Conservation (phyloP, 768 basidiomycete genomes). For the Coprinellus micaceus region DNA sequence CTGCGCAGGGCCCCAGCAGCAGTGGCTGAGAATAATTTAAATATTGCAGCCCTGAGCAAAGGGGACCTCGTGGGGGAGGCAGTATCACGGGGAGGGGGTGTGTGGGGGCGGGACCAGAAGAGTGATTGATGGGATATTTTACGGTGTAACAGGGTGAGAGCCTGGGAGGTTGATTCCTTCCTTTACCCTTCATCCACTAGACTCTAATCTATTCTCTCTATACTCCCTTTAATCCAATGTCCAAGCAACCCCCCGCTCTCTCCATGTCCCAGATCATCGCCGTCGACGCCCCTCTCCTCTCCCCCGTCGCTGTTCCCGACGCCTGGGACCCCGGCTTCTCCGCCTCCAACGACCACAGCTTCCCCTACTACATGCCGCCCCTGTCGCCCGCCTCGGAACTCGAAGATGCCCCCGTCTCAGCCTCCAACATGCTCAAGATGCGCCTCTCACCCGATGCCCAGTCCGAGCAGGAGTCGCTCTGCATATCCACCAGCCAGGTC, state of each 20-base stretch:
- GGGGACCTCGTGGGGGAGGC: too few species aligned
- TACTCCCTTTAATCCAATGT: constrained; percentile 21
- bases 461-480: constrained; percentile 45
- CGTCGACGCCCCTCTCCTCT: constrained; percentile 55
- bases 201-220: constrained; percentile 10
- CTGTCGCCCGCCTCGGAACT: constrained; percentile 47
- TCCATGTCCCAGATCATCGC: constrained; percentile 59
- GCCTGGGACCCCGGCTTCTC: constrained; percentile 42
- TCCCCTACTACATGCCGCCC: constrained; percentile 43
- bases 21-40: too few species aligned
- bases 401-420: constrained; percentile 44
- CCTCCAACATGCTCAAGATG: constrained; percentile 48
- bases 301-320: constrained; percentile 40
- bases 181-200: neutral
- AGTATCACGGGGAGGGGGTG: too few species aligned
- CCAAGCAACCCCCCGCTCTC: constrained; percentile 30
- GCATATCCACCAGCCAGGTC: constrained; percentile 68
- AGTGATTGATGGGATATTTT: neutral
- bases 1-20: too few species aligned
- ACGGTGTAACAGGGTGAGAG: neutral
- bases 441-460: constrained; percentile 42
- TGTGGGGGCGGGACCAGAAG: neutral
- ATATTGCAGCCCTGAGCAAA: too few species aligned
- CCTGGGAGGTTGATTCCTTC: neutral
- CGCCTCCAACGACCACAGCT: constrained; percentile 41